Evolutionary conservation across 2,329 filamentous ascomycete genomes (phyloP).

Genomic region (Aspergillus sp.): DNA sequence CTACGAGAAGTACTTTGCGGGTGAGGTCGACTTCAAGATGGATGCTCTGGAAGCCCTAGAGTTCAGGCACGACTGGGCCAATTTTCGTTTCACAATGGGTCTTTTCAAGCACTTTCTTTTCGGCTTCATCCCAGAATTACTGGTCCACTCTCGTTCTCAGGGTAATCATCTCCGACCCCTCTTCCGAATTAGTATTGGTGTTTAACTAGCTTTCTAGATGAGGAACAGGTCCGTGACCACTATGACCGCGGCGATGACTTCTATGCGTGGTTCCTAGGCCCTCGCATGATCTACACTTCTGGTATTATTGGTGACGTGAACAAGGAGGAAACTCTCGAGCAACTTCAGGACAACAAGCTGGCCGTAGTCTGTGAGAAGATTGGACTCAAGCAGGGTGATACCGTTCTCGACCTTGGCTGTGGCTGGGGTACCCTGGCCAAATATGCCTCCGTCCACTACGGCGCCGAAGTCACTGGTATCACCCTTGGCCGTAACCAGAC

Average conservation of each 20-base stretch:
- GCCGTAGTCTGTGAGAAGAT: constrained; percentile 96
- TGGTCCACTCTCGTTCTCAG: constrained; percentile 90
- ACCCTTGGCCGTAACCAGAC: constrained; percentile 96
- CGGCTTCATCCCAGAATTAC: constrained; percentile 82
- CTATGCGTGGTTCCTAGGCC: constrained; percentile 97
- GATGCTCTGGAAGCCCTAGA: constrained; percentile 87
- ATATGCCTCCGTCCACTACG: constrained; percentile 90
- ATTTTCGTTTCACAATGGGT: constrained; percentile 82
- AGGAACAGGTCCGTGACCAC: constrained; percentile 96
- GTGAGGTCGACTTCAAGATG: constrained; percentile 92
- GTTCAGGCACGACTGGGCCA: constrained; percentile 96
- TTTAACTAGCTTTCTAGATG: constrained; percentile 58
- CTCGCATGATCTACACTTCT: constrained; percentile 98
- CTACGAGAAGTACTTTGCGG: constrained; percentile 97
- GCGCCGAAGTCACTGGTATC: constrained; percentile 80
- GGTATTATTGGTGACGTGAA: constrained; percentile 87
- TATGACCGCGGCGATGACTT: constrained; percentile 98
- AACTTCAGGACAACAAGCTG: constrained; percentile 97
- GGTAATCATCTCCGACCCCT: constrained; percentile 47
- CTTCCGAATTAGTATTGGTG: neutral
- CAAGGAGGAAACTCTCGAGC: constrained; percentile 85
- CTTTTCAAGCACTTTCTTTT: constrained; percentile 88
- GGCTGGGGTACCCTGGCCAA: constrained; percentile 96
- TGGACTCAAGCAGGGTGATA: constrained; percentile 75
- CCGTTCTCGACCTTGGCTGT: constrained; percentile 90